phyloP scores from a whole-genome alignment of 129 eudicot genomes.

The Rutidosis leptorrhynchoides region DNA sequence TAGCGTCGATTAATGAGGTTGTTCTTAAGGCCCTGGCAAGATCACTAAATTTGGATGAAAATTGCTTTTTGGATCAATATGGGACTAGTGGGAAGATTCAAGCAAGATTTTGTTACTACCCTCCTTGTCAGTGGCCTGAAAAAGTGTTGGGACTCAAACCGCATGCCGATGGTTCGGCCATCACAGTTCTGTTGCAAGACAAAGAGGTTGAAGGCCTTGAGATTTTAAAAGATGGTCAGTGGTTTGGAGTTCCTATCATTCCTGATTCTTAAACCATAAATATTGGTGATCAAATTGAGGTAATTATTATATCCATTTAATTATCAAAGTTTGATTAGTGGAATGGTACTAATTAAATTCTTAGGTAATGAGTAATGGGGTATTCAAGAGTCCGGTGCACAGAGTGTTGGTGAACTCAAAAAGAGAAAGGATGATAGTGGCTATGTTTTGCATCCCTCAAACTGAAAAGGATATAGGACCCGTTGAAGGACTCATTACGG shows the following conservation, averaged over 20 bases:
- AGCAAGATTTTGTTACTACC: conserved; percentile 55
- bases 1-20: conserved; percentile 15
- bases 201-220: conserved; percentile 65
- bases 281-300: conserved; percentile 65
- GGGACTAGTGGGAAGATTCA: conserved; percentile 31
- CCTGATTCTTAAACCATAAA: conserved; percentile 45
- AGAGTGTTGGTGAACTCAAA: conserved; percentile 44
- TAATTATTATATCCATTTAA: conserved; percentile 21
- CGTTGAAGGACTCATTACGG: conserved; percentile 34
- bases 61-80: conserved; percentile 44
- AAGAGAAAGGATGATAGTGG: conserved; percentile 43
- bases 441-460: conserved; percentile 42
- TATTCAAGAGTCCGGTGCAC: conserved; percentile 57
- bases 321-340: not conserved
- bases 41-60: conserved; percentile 41
- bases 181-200: conserved; percentile 56
- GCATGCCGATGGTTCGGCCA: conserved; percentile 49
- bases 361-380: conserved; percentile 66
- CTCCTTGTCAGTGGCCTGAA: conserved; percentile 55
- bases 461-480: conserved; percentile 40
- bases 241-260: conserved; percentile 46
- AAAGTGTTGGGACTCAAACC: conserved; percentile 47
- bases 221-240: conserved; percentile 39
- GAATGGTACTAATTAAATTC: not conserved
- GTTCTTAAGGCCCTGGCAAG: conserved; percentile 32